A percentile compares a stretch with the other conserved stretches of the same genome.
Evolutionary conservation across 1,284 basidiomycete genomes (phyloP).

Genomic region (Coniferiporia weirii): DNA sequence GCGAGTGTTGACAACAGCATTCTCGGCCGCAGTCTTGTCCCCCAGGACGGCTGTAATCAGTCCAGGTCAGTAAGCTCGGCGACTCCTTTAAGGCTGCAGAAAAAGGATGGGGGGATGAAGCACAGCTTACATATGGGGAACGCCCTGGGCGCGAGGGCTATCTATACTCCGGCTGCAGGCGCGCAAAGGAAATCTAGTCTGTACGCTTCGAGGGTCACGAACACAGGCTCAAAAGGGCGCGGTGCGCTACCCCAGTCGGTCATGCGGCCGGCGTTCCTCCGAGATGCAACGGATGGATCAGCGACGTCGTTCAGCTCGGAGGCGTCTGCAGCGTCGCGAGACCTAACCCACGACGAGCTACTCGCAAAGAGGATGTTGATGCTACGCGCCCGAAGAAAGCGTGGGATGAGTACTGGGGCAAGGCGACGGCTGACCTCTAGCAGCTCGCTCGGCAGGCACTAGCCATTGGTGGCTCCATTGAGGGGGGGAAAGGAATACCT

Average conservation of each 20-base stretch:
- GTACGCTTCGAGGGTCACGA: neutral
- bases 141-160: neutral
- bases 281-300: neutral
- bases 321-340: conserved; percentile 8
- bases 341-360: conserved; percentile 13
- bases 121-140: too few species aligned
- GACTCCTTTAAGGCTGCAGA: neutral
- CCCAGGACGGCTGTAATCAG: neutral
- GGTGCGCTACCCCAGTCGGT: conserved; percentile 1
- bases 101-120: neutral
- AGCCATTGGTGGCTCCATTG: neutral
- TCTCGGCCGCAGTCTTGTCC: neutral
- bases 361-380: conserved; percentile 14
- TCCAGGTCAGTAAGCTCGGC: neutral
- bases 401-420: conserved; percentile 1
- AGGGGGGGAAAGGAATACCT: neutral
- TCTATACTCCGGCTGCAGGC: too few species aligned
- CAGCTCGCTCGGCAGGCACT: neutral
- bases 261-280: conserved; percentile 14
- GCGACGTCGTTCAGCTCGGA: conserved; percentile 15
- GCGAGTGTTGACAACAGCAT: neutral
- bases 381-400: conserved; percentile 15
- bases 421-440: neutral
- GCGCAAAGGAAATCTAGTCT: too few species aligned
- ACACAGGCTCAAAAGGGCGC: neutral